Conservation (phyloP, 2,329 filamentous ascomycete genomes). For the Monilinia polystroma region DNA sequence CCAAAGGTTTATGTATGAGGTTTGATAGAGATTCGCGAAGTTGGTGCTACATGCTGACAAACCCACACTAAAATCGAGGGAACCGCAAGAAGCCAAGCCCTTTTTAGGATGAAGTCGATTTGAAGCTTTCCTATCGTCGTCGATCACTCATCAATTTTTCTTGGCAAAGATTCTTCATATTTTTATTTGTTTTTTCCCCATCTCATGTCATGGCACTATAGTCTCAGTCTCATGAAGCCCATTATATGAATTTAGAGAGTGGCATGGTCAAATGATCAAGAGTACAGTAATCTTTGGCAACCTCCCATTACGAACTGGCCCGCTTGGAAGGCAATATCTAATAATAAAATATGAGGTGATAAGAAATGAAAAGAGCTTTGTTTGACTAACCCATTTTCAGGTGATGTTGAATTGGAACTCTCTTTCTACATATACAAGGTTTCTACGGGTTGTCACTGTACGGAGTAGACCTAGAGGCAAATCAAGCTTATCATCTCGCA, state of each 20-base stretch:
- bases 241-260: background rate
- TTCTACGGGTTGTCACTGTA: background rate
- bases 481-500: too few species aligned
- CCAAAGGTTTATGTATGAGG: background rate
- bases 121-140: background rate
- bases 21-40: background rate
- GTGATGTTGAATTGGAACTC: too few species aligned
- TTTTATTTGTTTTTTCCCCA: background rate
- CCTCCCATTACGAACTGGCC: background rate
- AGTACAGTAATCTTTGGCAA: background rate
- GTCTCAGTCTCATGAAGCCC: background rate
- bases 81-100: background rate
- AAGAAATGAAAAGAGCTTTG: too few species aligned
- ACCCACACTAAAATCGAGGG: background rate
- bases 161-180: background rate
- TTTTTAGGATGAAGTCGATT: too few species aligned
- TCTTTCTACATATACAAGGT: too few species aligned
- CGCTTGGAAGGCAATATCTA: background rate
- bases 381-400: background rate
- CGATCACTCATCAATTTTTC: background rate
- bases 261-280: background rate
- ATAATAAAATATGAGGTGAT: background rate
- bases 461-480: background rate
- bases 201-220: too few species aligned
- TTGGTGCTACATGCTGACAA: background rate